Evolutionary conservation across 2,329 filamentous ascomycete species (phyloP).

Genomic region (Pezizomycotina sp.): DNA sequence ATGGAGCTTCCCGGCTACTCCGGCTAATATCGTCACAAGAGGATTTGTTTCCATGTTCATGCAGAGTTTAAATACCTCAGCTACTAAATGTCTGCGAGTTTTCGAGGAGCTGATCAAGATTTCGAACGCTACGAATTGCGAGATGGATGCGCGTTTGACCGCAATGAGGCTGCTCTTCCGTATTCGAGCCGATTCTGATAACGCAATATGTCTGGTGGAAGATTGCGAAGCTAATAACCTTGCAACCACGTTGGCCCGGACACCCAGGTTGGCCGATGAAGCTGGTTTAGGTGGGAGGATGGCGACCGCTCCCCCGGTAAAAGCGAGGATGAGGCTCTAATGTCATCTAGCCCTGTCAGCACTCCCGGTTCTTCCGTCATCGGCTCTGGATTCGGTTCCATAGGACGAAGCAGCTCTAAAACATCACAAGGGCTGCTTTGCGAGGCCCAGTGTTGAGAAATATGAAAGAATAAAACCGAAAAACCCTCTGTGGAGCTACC

Average conservation of each 20-base stretch:
- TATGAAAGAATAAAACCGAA: conserved; percentile 29
- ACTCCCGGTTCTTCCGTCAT: conserved; percentile 39
- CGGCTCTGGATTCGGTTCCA: conserved; percentile 27
- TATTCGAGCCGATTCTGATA: conserved; percentile 63
- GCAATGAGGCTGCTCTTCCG: conserved; percentile 67
- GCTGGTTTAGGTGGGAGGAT: conserved; percentile 31
- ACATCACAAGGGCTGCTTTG: conserved; percentile 24
- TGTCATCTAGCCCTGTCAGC: conserved; percentile 30
- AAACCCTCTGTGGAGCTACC: conserved; percentile 41
- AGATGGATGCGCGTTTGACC: conserved; percentile 53
- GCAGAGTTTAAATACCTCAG: conserved; percentile 49
- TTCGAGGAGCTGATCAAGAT: conserved; percentile 50
- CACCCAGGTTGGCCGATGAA: conserved; percentile 35
- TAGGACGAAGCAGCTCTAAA: conserved; percentile 19
- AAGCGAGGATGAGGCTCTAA: too few relatives aligned
- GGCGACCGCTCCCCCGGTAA: conserved; percentile 28
- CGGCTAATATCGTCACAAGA: conserved; percentile 53
- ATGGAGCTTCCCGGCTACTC: conserved; percentile 25
- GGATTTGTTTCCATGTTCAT: conserved; percentile 64
- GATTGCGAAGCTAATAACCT: conserved; percentile 57
- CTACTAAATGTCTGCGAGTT: conserved; percentile 44
- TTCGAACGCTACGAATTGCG: conserved; percentile 42
- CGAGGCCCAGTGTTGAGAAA: conserved; percentile 27
- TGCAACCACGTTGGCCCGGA: conserved; percentile 54
- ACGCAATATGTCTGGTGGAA: conserved; percentile 54